Evolutionary conservation across 768 basidiomycete species (phyloP).

Genomic region (Russula olivacea): DNA sequence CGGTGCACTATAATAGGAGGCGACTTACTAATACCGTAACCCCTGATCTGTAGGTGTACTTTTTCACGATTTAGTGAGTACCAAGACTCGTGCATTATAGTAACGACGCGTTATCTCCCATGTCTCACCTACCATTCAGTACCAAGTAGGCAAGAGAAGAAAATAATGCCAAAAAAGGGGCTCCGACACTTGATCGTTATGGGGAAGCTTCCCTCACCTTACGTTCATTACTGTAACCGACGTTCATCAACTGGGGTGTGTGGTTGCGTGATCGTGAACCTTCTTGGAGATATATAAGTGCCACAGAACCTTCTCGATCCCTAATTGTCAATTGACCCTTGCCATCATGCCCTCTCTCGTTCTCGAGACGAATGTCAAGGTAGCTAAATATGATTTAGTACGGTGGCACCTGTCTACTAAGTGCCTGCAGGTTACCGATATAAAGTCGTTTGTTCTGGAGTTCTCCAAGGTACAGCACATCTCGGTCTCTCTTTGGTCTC

Average conservation of each 20-base stretch:
- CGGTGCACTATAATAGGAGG: background rate
- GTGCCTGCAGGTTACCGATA: slow-evolving; percentile 6
- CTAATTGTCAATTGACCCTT: background rate
- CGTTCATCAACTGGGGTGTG: too few relatives aligned
- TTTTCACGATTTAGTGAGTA: too few relatives aligned
- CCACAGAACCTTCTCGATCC: background rate
- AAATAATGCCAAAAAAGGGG: too few relatives aligned
- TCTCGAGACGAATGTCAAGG: slow-evolving; percentile 24
- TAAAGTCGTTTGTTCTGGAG: slow-evolving; percentile 5
- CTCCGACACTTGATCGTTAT: too few relatives aligned
- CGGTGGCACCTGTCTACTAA: background rate
- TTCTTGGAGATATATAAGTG: background rate
- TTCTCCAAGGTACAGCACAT: slow-evolving; percentile 20
- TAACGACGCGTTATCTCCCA: too few relatives aligned
- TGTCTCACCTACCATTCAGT: too few relatives aligned
- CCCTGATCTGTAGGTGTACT: too few relatives aligned
- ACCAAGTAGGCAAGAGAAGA: too few relatives aligned
- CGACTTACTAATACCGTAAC: background rate
- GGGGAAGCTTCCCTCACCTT: too few relatives aligned
- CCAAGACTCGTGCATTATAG: too few relatives aligned
- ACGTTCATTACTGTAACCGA: too few relatives aligned
- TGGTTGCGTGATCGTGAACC: too few relatives aligned
- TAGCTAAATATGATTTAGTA: background rate
- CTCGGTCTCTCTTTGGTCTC: background rate
- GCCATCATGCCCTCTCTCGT: slow-evolving; percentile 18